These are phyloP conservation scores for Pseudogymnoascus pannorum DNA, from an alignment of 2,329 filamentous ascomycete species.

Conservation along the genomic window DNA sequence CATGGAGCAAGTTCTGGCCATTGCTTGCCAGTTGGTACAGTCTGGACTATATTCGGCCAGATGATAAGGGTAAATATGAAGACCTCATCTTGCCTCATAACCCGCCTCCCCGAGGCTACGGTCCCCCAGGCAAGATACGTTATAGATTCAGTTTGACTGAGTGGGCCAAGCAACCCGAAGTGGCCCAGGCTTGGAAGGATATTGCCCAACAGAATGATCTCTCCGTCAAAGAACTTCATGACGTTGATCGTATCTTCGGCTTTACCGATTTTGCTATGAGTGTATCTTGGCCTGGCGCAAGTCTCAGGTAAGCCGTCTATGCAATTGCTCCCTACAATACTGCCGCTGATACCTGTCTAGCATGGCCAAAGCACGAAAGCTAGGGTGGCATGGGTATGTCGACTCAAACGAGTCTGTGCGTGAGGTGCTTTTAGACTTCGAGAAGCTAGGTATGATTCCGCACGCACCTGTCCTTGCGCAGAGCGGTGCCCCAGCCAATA, in stretches of 20 bases:
- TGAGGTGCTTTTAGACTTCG: slow-evolving; percentile 36
- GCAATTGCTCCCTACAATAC: no score
- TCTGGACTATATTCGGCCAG: no score
- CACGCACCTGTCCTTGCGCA: no score
- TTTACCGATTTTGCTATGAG: slow-evolving; percentile 36
- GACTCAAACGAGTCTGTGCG: slow-evolving; percentile 38
- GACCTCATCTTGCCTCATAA: no score
- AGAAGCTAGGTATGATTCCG: slow-evolving; percentile 35
- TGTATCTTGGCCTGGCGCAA: no score
- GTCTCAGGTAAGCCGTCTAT: no score
- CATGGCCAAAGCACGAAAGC: slow-evolving; percentile 39
- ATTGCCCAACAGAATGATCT: slow-evolving; percentile 35
- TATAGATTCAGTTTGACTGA: slow-evolving; percentile 35
- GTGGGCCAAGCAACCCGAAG: slow-evolving; percentile 39
- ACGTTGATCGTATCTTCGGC: slow-evolving; percentile 38
- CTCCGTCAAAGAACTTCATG: slow-evolving; percentile 31
- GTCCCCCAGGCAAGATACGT: slow-evolving; percentile 33
- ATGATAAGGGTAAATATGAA: no score
- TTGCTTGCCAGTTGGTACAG: no score
- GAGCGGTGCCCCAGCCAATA: no score
- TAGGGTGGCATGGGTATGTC: slow-evolving; percentile 41
- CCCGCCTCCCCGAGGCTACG: slow-evolving; percentile 32
- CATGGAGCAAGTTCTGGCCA: slow-evolving; percentile 42
- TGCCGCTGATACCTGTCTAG: slow-evolving; percentile 14
- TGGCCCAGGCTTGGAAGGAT: slow-evolving; percentile 40